A percentile compares a stretch with the other conserved stretches of the same genome.
phyloP scores from a whole-genome alignment of 1,139 yeast genomes.

The Tardiomyces digboiensis region DNA sequence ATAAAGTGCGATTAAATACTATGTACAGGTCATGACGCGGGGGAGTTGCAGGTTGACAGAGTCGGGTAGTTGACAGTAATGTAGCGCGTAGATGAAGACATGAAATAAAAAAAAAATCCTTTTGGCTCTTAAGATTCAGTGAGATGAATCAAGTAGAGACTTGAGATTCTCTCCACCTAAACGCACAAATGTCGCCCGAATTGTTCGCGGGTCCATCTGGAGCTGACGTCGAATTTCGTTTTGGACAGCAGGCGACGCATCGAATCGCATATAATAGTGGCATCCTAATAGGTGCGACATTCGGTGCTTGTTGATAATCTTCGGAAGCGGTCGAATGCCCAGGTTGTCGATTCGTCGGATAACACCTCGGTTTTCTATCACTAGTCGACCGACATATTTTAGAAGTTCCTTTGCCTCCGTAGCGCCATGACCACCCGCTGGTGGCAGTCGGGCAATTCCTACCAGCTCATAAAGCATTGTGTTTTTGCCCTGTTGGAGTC shows the following conservation, averaged over 20 bases:
- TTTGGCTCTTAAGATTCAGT: no score
- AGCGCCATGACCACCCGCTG: constrained; percentile 19
- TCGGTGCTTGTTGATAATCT: constrained; percentile 74
- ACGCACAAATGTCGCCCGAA: constrained; percentile 66
- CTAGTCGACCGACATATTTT: constrained; percentile 73
- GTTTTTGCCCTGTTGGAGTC: not conserved
- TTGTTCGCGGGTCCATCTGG: constrained; percentile 82
- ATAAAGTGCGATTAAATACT: no score
- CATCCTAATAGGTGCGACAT: constrained; percentile 88
- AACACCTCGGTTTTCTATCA: constrained; percentile 86
- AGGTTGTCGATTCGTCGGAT: constrained; percentile 72
- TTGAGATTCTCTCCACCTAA: constrained; percentile 38
- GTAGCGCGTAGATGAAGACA: no score
- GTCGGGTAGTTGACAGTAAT: no score
- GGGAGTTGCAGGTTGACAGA: no score
- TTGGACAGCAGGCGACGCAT: constrained; percentile 78
- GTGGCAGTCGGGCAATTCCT: constrained; percentile 61
- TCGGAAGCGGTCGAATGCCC: constrained; percentile 74
- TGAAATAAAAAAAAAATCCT: no score
- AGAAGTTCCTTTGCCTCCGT: constrained; percentile 43
- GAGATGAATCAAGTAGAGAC: not conserved
- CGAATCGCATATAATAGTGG: constrained; percentile 80
- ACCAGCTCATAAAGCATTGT: constrained; percentile 82
- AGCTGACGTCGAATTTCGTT: constrained; percentile 73
- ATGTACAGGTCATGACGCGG: not conserved